These are phyloP conservation scores for Cladosporium austrohemisphaericum DNA, from an alignment of 2,329 filamentous ascomycete species.

Conservation along the genomic window DNA sequence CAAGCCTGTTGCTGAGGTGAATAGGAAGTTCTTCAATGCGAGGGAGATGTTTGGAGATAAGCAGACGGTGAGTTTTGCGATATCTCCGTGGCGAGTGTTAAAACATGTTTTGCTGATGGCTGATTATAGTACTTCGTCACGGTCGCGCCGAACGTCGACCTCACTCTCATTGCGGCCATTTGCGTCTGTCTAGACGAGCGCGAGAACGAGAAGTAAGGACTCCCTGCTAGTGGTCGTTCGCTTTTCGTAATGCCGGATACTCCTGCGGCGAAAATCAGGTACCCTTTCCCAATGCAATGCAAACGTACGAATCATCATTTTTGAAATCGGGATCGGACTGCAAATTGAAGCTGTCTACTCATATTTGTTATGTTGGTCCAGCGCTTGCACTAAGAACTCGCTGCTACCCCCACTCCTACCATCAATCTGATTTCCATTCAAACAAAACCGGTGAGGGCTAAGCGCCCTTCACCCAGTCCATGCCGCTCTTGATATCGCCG, in stretches of 20 bases:
- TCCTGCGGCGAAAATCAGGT: no score
- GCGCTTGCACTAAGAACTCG: no score
- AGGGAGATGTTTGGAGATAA: slow-evolving; percentile 57
- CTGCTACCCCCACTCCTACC: no score
- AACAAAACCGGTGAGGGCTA: no score
- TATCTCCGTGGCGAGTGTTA: neutral
- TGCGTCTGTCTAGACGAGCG: slow-evolving; percentile 67
- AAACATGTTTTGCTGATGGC: slow-evolving; percentile 10
- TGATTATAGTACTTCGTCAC: slow-evolving; percentile 52
- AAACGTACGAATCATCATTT: no score
- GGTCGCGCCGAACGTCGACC: slow-evolving; percentile 63
- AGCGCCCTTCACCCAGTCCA: slow-evolving; percentile 36
- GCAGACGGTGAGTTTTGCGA: slow-evolving; percentile 51
- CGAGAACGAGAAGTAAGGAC: slow-evolving; percentile 50
- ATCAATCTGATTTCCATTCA: no score
- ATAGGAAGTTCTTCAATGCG: slow-evolving; percentile 55
- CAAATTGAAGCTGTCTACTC: no score
- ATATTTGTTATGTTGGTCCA: no score
- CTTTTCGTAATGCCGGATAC: no score
- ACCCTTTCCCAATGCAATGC: no score
- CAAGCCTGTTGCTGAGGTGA: slow-evolving; percentile 55
- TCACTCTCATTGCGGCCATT: slow-evolving; percentile 62
- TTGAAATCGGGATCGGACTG: no score
- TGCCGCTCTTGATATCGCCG: slow-evolving; percentile 40
- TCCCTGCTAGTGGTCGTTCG: no score